Base-by-base conservation (phyloP, 352 stramenopile species). In the Globisporangium sylvaticum region DNA sequence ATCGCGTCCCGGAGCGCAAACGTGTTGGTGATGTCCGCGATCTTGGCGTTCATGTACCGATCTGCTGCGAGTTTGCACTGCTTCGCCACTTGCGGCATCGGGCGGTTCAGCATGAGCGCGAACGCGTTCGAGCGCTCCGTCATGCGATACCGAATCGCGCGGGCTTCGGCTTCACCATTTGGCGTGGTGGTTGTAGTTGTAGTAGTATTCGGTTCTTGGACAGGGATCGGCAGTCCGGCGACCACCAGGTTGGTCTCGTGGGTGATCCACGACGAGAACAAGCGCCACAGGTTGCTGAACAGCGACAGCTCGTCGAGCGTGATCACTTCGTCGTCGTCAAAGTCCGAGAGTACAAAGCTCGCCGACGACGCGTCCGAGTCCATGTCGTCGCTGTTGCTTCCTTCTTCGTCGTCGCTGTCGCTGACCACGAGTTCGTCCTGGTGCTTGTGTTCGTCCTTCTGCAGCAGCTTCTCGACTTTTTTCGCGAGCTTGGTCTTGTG, bases 401-500 rank as follows among this genome's bases (percentile, higher is more conserved):
- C 39, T n/a, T 12, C 55, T 31, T 54, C 37, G 54, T 92, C 86
- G 58, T 92, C 86, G 44, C 86, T 94, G 64, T 91, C 84, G 37
- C 81, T 91, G 24, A 92, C 81, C 6, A 90, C 70, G 59, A 92
- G 67, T 31, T 90, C 77, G 31, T 76, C 72, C 48, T 83, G 70
- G 9, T 81, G 74, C 20, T 81, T 79, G 48, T 75, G 78, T 4
- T 55, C 55, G 3, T 63, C 62, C 14, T 72, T 73, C 62, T 70
- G 66, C 29, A 87, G 69, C 57, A 87, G 34, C 3, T 75, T 76
- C 53, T 91, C 82, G 31, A 95, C 77, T 62, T 89, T 90, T 53
- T 90, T 92, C 5, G 85, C 87, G 24, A 91, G 50, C 63, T 79
- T 80, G 27, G 83, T 64, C 68, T 95, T 95, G 74, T 95, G 88